phyloP scores from a whole-genome alignment of 2,329 filamentous ascomycete species.

The Exophiala oligosperma region DNA sequence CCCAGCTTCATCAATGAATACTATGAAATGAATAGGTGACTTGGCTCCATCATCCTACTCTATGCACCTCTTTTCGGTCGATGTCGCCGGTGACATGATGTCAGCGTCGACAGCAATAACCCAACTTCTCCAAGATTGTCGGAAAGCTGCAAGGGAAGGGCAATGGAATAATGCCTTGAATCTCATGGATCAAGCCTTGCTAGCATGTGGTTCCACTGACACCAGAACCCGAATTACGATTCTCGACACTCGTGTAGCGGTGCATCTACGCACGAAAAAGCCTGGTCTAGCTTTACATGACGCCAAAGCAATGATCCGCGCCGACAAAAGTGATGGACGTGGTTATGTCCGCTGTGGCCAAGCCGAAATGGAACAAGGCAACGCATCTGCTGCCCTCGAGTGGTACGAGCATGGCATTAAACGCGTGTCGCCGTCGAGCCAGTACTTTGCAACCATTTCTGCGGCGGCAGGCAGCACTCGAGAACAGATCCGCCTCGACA shows the following conservation, averaged over 20 bases:
- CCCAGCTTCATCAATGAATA: too few species aligned
- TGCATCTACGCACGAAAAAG: conserved; percentile 49
- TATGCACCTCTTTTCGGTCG: too few species aligned
- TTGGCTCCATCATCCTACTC: too few species aligned
- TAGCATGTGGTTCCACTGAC: neutral
- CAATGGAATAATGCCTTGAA: conserved; percentile 14
- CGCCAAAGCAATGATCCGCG: conserved; percentile 57
- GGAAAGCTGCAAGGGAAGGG: conserved; percentile 10
- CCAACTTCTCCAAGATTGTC: too few species aligned
- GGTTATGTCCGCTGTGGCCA: conserved; percentile 60
- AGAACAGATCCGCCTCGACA: conserved; percentile 42
- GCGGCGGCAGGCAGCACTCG: conserved; percentile 37
- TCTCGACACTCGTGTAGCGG: conserved; percentile 36
- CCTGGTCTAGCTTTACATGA: conserved; percentile 55
- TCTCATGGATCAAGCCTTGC: conserved; percentile 11
- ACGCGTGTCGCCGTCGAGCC: conserved; percentile 44
- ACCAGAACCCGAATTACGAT: conserved; percentile 33
- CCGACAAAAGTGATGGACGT: conserved; percentile 51
- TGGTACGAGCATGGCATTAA: conserved; percentile 61
- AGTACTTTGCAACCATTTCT: conserved; percentile 15
- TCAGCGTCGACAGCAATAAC: conserved; percentile 11
- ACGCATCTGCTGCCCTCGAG: conserved; percentile 53
- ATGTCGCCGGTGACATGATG: too few species aligned
- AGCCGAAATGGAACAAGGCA: conserved; percentile 47
- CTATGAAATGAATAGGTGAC: too few species aligned